Percentiles rank a stretch among this genome's conserved stretches.
Evolutionary conservation across 1,139 yeast genomes (phyloP).

Genomic region (Sporopachydermia cereana): DNA sequence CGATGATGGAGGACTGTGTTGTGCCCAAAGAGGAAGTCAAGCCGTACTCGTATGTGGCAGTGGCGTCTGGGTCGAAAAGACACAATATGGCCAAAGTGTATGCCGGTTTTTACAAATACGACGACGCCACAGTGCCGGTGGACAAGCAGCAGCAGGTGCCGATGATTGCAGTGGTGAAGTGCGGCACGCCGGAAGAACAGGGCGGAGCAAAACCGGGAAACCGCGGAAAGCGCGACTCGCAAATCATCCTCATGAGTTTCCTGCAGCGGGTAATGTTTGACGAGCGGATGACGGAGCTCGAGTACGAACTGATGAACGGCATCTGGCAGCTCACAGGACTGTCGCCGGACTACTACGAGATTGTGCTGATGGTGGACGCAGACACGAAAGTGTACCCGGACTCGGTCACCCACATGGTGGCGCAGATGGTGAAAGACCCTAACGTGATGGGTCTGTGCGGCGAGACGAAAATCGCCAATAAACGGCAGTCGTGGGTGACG

Average conservation of each 20-base stretch:
- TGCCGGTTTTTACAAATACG: constrained; percentile 81
- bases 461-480: constrained; percentile 89
- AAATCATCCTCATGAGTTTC: constrained; percentile 85
- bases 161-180: constrained; percentile 68
- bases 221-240: constrained; percentile 97
- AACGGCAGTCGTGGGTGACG: constrained; percentile 81
- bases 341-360: constrained; percentile 78
- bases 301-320: constrained; percentile 64
- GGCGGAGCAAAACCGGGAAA: constrained; percentile 75
- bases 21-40: constrained; percentile 61
- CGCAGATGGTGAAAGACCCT: constrained; percentile 87
- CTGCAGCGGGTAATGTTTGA: constrained; percentile 86
- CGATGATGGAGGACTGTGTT: constrained; percentile 79
- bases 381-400: constrained; percentile 91
- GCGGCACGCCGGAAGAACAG: constrained; percentile 85
- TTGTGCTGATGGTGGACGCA: constrained; percentile 91
- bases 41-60: constrained; percentile 84
- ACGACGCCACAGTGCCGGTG: constrained; percentile 57
- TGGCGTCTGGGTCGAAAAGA: constrained; percentile 83
- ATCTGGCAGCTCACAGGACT: constrained; percentile 85
- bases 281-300: constrained; percentile 94
- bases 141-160: constrained; percentile 90
- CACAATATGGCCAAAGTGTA: constrained; percentile 97
- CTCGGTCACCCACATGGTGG: constrained; percentile 83
- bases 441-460: constrained; percentile 93